Evolutionary conservation across 208 protist species (phyloP), one percentile per base, ranked within the genome.

Genomic region (Strigomonas galati): DNA sequence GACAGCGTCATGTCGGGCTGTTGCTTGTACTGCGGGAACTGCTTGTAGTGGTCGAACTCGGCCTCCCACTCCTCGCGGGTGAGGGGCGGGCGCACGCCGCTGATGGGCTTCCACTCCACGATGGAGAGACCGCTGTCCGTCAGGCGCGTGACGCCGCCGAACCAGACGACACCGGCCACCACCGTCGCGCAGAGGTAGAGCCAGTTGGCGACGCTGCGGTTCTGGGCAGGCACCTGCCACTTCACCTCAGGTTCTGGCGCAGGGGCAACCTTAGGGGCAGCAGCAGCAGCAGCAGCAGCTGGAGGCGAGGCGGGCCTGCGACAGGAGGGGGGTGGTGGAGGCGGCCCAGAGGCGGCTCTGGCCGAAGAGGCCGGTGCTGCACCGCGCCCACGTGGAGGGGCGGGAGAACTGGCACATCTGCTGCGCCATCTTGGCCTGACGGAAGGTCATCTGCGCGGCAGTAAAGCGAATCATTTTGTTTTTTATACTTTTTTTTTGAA

Each of bases 1-100:
- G 87, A 73, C 44, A 98, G 61, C 37, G 91, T 97, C 85, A 99
- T 98, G 57, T 89, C 80, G 21, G 85, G 76, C 64, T 97, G 92
- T 84, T 97, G 88, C 72, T 97, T 82, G 78, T 93, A 99, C 79
- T 99, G 94, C 4, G 97, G 97, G 63, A 83, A 99, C 69, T 95
- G 78, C 72, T 98, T 89, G 82, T 99, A 99, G 74, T 97, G 93
- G 57, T 84, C 82, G 82, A 99, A 99, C 79, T 98, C 95, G 9
- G 58, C 81, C 52, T 97, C 92, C 97, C 97, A 99, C 67, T 98
- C 95, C 58, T 89, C 67, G 21, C 94, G 62, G 21, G 84, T 97
- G 5, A 92, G 21, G 27, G 97, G 97, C 26, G 94, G 95, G 15
- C 89, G 65, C 14, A 97, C 78, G 12, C 94, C 96, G 19, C 82